Evolutionary conservation across 2,329 filamentous ascomycete species (phyloP).

Genomic region (Magnaporthiopsis incrustans): DNA sequence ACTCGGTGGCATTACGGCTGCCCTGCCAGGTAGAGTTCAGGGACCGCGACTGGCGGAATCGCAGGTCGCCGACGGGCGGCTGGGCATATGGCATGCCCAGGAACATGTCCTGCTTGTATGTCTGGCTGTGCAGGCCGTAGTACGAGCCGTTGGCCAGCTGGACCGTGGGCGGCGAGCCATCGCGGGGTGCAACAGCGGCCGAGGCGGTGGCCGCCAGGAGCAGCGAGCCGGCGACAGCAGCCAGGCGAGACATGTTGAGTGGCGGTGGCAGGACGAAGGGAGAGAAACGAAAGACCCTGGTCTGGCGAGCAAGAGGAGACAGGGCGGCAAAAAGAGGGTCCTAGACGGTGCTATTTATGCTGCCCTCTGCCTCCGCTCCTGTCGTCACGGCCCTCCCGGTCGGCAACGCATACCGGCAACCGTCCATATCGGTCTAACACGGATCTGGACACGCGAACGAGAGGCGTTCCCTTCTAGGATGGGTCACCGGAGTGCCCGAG

Average conservation of each 20-base stretch:
- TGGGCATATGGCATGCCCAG: conserved; percentile 50
- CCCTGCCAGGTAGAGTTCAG: conserved; percentile 34
- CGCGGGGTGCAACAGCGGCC: not conserved
- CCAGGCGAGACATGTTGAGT: not conserved
- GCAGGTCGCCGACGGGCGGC: conserved; percentile 25
- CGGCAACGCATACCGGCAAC: not conserved
- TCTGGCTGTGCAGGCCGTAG: conserved; percentile 22
- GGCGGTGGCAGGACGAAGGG: too few species aligned
- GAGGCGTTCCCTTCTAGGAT: not conserved
- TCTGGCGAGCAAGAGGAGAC: too few species aligned
- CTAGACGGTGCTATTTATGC: not conserved
- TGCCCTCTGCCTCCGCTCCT: not conserved
- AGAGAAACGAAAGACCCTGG: not conserved
- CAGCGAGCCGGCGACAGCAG: not conserved
- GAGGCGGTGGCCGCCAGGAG: conserved; percentile 1
- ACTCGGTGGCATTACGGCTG: conserved; percentile 31
- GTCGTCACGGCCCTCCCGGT: not conserved
- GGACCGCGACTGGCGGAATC: conserved; percentile 19
- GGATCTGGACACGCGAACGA: not conserved
- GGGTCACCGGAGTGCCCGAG: not conserved
- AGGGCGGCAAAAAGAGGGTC: too few species aligned
- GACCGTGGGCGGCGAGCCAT: conserved; percentile 7
- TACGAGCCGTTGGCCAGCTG: conserved; percentile 27
- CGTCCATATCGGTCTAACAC: not conserved
- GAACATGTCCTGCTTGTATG: conserved; percentile 41